Evolutionary conservation across 345 rosid genomes (phyloP), one percentile per base, ranked within the genome.

Genomic region (Erucastrum elatum): DNA sequence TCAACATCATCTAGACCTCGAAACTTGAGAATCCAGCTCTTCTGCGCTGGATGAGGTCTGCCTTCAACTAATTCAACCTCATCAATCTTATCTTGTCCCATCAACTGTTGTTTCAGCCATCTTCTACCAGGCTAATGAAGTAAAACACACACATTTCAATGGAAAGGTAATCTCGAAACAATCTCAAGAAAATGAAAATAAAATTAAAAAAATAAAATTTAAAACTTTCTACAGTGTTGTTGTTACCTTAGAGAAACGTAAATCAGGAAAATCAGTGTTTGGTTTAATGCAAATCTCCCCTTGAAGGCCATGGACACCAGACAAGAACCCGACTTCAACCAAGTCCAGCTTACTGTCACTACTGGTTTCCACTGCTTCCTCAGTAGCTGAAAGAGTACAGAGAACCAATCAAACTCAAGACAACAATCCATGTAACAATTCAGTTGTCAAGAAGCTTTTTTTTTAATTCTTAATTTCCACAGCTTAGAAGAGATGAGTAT

Each of bases 21-120:
- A 75, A 94, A 89, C 21, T 83, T 85, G 71, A 94, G 94, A 68
- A 94, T 87, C 98, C 98, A 94, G 86, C 89, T 79, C 86, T 89
- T 94, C 70, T 76, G 87, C 26, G 87, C 96, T 1, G 84, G 89
- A 77, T 88, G 90, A 73, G 88, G 94, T 83, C 94, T 87, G 70
- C 97, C 98, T 64, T 88, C 92, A 51, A 88, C 79, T 75, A 94
- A 85, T 74, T 87, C 88, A 71, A 94, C 90, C 87, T 94, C 97
- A 70, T 78, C 79, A 82, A 88, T 84, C 41, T 69, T 80, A n/a
- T 88, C 89, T 76, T 83, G 86, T 68, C 97, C 96, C 72, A 76
- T 61, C 65, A 87, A 79, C 65, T 75, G 87, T 83, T 87, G 92
- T 84, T 83, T 88, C 72, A 94, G 72, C 97, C 98, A 94, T 88